Conservation (phyloP, 2,329 filamentous ascomycete genomes). For the Colletotrichum sp. region DNA sequence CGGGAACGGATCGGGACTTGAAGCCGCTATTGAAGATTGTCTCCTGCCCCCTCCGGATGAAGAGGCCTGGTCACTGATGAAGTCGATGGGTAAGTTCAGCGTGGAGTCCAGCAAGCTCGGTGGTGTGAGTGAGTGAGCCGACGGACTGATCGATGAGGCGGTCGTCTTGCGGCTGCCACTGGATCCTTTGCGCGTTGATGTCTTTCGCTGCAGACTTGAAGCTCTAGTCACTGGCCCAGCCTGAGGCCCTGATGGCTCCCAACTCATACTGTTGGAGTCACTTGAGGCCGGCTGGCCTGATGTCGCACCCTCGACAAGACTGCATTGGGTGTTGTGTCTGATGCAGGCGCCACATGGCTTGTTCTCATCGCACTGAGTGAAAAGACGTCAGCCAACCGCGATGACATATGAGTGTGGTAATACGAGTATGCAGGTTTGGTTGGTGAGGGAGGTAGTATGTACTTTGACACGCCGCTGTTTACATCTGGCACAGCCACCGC, state of each 20-base stretch:
- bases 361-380: conserved; percentile 40
- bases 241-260: not conserved
- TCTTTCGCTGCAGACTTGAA: not conserved
- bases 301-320: conserved; percentile 25
- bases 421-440: not conserved
- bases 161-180: not conserved
- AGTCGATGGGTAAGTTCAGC: not conserved
- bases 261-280: not conserved
- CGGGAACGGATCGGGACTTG: conserved; percentile 15
- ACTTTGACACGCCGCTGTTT: conserved; percentile 42
- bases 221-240: not conserved
- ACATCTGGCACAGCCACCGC: conserved; percentile 38
- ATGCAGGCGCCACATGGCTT: conserved; percentile 40
- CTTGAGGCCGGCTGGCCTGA: not conserved
- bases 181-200: not conserved
- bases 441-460: not conserved
- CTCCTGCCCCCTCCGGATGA: not conserved
- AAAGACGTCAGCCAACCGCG: not conserved
- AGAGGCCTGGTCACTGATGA: not conserved
- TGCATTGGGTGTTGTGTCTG: conserved; percentile 38
- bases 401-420: not conserved
- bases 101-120: not conserved
- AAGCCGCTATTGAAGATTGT: not conserved
- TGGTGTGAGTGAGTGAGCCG: not conserved
- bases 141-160: not conserved